Evolutionary conservation across 2,329 filamentous ascomycete genomes (phyloP).

Genomic region (Aspergillus puulaauensis): DNA sequence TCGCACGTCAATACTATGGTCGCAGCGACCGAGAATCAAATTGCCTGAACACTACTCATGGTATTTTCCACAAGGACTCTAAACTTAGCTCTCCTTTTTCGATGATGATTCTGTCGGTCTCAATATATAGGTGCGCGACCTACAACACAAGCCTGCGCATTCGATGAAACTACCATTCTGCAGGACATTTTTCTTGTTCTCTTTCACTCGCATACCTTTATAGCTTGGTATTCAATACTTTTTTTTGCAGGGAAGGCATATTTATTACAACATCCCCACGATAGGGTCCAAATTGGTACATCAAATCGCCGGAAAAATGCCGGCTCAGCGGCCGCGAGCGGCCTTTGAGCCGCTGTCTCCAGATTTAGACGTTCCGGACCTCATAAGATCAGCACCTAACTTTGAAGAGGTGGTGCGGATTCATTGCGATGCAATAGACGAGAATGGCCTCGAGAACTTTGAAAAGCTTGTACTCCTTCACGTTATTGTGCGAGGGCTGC

Average conservation of each 20-base stretch:
- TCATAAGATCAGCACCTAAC: conserved; percentile 78
- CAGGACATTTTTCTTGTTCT: neutral
- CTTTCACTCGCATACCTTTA: neutral
- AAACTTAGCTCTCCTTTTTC: neutral
- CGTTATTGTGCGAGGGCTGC: conserved; percentile 81
- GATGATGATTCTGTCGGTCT: conserved; percentile 1
- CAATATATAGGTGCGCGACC: neutral
- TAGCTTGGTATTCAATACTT: neutral
- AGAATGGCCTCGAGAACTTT: conserved; percentile 74
- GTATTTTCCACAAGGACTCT: neutral
- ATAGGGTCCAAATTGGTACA: neutral
- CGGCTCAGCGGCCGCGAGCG: conserved; percentile 74
- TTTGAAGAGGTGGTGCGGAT: conserved; percentile 86
- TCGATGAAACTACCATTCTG: neutral
- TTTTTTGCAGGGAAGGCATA: neutral
- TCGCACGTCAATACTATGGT: neutral
- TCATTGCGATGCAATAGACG: conserved; percentile 72
- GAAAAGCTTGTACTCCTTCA: conserved; percentile 82
- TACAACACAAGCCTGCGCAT: neutral
- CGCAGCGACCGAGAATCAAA: neutral
- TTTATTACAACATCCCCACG: neutral
- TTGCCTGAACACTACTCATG: neutral
- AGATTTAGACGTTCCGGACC: conserved; percentile 70
- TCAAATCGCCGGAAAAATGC: conserved; percentile 57
- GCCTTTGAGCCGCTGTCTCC: conserved; percentile 91